Base-by-base conservation (phyloP, 2,329 filamentous ascomycete genomes). In the Arthrobotrys megalospora region DNA sequence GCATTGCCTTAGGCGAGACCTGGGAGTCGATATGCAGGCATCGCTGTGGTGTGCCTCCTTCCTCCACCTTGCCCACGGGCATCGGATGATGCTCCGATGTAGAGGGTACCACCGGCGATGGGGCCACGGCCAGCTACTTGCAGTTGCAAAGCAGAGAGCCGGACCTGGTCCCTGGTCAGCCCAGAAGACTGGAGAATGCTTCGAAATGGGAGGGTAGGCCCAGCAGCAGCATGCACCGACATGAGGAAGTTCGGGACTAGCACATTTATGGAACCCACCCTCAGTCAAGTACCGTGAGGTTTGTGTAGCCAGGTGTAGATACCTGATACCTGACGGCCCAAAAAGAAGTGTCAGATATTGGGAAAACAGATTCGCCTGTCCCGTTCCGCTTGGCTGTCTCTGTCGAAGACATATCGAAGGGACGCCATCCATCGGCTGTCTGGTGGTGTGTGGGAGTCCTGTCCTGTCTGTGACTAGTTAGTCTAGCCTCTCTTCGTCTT, bases 21-120 rank as follows among this genome's bases (percentile, higher is more conserved):
- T 77, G 73, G 73, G 73, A 70, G 65, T 68, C 55, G 65, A 55
- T 60, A 66, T 70, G 66, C 65, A 77, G 66, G 73, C 67, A 50
- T 67, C 73, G 65, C 58, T 76, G 65, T 69, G 72, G 72, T 69
- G 66, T 76, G 64, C 55, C 71, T 69, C 72, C 52, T 73, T 64
- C 60, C 63, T 58, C 64, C 66, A 62, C 72, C 65, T 69, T 70
- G 65, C 65, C 66, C 73, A 77, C 73, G 73, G 73, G 73, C 66
- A 77, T 77, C 73, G 73, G 73, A 77, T 77, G 73, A 77, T 77
- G 73, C 66, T 77, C 73, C 73, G 73, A 77, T 77, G 66, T 77
- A 58, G 73, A 77, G 64, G 72, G 47, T 69, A 60, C 55, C 50
- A 69, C 72, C 72, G 58, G 65, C 65, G 66, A 77, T 71, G 65